A percentile compares a stretch with the other conserved stretches of the same genome.
Conservation (phyloP, 805 yeast species). For the Wickerhamiella lipophila region DNA sequence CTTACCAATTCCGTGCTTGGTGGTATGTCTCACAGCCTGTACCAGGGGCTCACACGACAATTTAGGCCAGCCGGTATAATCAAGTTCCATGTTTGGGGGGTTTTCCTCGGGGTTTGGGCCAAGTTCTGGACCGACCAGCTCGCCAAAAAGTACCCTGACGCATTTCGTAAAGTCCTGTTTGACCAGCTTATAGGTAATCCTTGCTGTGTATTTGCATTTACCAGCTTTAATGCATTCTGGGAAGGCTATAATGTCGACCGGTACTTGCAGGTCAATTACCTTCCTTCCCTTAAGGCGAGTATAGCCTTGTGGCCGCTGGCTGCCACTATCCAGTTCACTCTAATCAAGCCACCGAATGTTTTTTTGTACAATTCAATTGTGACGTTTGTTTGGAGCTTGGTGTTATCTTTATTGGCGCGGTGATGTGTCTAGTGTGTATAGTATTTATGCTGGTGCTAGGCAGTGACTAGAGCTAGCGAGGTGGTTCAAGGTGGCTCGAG, state of each 20-base stretch:
- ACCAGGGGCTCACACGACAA: slow-evolving; percentile 22
- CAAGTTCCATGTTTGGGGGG: slow-evolving; percentile 31
- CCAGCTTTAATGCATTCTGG: slow-evolving; percentile 28
- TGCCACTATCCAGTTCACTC: slow-evolving; percentile 18
- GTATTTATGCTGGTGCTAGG: no score
- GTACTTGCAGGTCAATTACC: slow-evolving; percentile 23
- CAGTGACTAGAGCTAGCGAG: no score
- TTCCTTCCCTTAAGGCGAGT: slow-evolving; percentile 20
- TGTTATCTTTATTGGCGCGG: slow-evolving; percentile 12
- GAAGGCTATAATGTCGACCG: slow-evolving; percentile 27
- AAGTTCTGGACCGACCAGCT: slow-evolving; percentile 30
- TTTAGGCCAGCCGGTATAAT: slow-evolving; percentile 18
- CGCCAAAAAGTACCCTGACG: slow-evolving; percentile 17
- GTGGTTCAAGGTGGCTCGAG: no score
- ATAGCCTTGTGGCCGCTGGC: slow-evolving; percentile 23
- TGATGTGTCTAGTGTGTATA: no score
- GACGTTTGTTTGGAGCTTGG: slow-evolving; percentile 26
- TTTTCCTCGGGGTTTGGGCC: slow-evolving; percentile 28
- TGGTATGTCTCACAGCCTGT: slow-evolving; percentile 27
- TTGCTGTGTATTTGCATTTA: slow-evolving; percentile 24
- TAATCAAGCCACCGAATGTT: slow-evolving; percentile 19
- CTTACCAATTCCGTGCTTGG: slow-evolving; percentile 24
- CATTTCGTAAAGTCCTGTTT: slow-evolving; percentile 21
- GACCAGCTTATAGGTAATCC: slow-evolving; percentile 30
- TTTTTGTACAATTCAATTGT: slow-evolving; percentile 20